Evolutionary conservation across 1,284 basidiomycete species (phyloP).

Genomic region (Gymnopus androsaceus): DNA sequence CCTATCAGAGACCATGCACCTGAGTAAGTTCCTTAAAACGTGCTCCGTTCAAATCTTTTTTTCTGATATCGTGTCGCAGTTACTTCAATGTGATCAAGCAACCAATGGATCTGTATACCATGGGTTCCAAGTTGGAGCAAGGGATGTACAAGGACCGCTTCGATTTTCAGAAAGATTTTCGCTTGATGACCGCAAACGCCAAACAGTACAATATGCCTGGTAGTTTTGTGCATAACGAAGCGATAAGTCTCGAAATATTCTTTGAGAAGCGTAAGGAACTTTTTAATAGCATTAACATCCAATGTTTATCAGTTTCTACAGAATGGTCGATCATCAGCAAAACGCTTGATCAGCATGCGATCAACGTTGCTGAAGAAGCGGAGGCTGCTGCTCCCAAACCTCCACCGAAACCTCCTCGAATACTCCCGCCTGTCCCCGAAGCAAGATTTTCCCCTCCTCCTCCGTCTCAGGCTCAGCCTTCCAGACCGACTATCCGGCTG

Average conservation of each 20-base stretch:
- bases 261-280: slow-evolving; percentile 80
- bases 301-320: slow-evolving; percentile 29
- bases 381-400: slow-evolving; percentile 27
- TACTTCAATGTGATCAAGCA: slow-evolving; percentile 91
- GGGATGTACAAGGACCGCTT: slow-evolving; percentile 88
- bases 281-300: slow-evolving; percentile 4
- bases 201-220: slow-evolving; percentile 82
- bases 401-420: slow-evolving; percentile 23
- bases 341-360: slow-evolving; percentile 53
- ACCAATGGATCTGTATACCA: slow-evolving; percentile 94
- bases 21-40: slow-evolving; percentile 53
- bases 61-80: slow-evolving; percentile 38
- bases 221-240: slow-evolving; percentile 77
- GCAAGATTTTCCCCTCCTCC: slow-evolving; percentile 34
- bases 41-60: slow-evolving; percentile 14
- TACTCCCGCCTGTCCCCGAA: slow-evolving; percentile 32
- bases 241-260: slow-evolving; percentile 74
- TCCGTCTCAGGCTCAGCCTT: slow-evolving; percentile 13
- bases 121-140: slow-evolving; percentile 84
- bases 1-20: slow-evolving; percentile 84
- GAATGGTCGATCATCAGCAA: slow-evolving; percentile 80
- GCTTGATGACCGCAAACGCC: slow-evolving; percentile 87
- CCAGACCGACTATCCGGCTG: slow-evolving; percentile 59
- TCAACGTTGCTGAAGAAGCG: slow-evolving; percentile 25
- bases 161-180: slow-evolving; percentile 86